Evolutionary conservation across 495 filamentous ascomycete species (phyloP), one percentile per base, ranked within the genome.

Genomic region (Hypoxylon rickii): DNA sequence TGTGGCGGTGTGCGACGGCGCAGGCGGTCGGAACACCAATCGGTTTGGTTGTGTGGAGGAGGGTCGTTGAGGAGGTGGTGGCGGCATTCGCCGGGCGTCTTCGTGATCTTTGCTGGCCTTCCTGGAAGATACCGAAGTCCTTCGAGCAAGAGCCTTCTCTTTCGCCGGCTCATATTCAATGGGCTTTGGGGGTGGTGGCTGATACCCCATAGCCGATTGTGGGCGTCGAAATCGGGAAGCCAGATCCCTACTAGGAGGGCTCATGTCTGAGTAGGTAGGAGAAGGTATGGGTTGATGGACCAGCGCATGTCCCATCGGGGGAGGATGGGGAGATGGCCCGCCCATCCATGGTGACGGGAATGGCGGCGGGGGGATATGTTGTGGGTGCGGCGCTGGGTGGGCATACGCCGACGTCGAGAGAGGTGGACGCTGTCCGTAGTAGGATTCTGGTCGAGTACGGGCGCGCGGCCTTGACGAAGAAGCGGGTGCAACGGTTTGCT

Each of bases 141-240:
- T 72, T 32, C 75, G 70, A 2, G 68, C 32, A 2, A 74, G 44
- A 5, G 63, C 45, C 18, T 59, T 47, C 49, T 52, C 57, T 49
- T 71, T 46, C 37, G 67, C 11, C 15, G 40, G 34, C 16, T 71
- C 66, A 40, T 68, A 68, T 1, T 73, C 71, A 5, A 71, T 61
- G 1, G 65, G 44, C 8, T 57, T 70, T 5, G 67, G 59, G 6
- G 67, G 59, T 7, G 67, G 55, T 13, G 57, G 63, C 17, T 70
- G 70, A 38, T 68, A 70, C 20, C 73, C 74, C 63, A 79, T 74
- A 2, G 77, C 68, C 2, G 77, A 78, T 26, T 68, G 65, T 2
- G 75, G 77, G 22, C 76, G 66, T 26, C 52, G 51, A 37, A 71
- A 67, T 4, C 64, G 63, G 40, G 77, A 73, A 16, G 74, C 71